Evolutionary conservation across 257 asterid species (phyloP).

Genomic region (Nyctanthes arbortristis): DNA sequence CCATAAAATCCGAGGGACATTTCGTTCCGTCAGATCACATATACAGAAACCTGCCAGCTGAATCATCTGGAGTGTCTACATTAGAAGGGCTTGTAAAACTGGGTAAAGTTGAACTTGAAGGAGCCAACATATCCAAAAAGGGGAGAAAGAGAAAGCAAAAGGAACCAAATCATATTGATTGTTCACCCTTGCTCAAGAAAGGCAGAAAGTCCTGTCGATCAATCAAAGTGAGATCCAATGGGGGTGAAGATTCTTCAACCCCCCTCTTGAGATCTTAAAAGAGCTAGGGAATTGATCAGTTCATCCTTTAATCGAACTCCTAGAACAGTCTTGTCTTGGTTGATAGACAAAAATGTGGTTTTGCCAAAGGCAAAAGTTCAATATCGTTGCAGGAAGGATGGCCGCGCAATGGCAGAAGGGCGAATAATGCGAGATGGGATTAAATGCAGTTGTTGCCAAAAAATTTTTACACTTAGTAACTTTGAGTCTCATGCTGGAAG

Average conservation of each 20-base stretch:
- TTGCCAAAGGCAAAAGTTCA: slow-evolving; percentile 66
- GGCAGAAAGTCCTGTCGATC: slow-evolving; percentile 30
- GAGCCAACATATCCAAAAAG: slow-evolving; percentile 32
- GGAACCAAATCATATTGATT: slow-evolving; percentile 22
- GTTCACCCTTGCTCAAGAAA: slow-evolving; percentile 29
- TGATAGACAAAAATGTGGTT: slow-evolving; percentile 71
- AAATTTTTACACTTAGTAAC: slow-evolving; percentile 46
- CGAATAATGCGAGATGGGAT: slow-evolving; percentile 82
- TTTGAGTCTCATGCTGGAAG: slow-evolving; percentile 86
- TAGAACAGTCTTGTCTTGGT: slow-evolving; percentile 67
- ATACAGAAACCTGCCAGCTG: slow-evolving; percentile 16
- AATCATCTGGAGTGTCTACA: slow-evolving; percentile 17
- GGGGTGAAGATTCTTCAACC: slow-evolving; percentile 30
- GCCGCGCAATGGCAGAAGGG: slow-evolving; percentile 53
- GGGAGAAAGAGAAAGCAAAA: slow-evolving; percentile 35
- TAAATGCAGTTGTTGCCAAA: slow-evolving; percentile 72
- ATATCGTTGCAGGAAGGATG: slow-evolving; percentile 43
- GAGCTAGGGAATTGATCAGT: slow-evolving; percentile 42
- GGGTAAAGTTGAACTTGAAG: slow-evolving; percentile 25
- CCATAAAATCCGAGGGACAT: slow-evolving; percentile 20
- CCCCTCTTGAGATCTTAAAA: slow-evolving; percentile 49
- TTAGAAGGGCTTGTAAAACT: slow-evolving; percentile 32
- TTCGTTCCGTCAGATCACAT: slow-evolving; percentile 5
- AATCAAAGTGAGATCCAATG: slow-evolving; percentile 28
- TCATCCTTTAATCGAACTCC: slow-evolving; percentile 58